These are phyloP conservation scores for Aspergillus nanangensis DNA, from an alignment of 495 filamentous ascomycete species.

Conservation along the genomic window DNA sequence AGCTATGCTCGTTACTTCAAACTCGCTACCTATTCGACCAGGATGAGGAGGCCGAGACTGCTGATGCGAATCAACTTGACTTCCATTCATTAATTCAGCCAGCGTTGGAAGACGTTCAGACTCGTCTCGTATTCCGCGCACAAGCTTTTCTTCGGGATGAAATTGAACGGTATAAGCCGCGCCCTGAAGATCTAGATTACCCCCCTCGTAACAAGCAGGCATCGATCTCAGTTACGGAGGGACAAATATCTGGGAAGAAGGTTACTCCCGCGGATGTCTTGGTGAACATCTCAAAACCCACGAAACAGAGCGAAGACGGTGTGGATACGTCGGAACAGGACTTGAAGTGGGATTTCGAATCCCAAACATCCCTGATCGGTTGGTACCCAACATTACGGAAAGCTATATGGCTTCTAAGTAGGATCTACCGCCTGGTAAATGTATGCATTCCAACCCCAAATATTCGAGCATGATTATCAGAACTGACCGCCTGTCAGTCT, in stretches of 20 bases:
- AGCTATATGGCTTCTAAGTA: slow-evolving; percentile 76
- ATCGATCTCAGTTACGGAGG: slow-evolving; percentile 44
- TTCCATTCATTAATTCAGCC: slow-evolving; percentile 64
- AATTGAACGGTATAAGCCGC: slow-evolving; percentile 66
- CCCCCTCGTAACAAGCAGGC: slow-evolving; percentile 46
- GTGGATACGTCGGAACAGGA: slow-evolving; percentile 43
- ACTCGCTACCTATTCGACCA: slow-evolving; percentile 74
- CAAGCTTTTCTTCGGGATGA: slow-evolving; percentile 62
- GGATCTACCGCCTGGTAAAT: slow-evolving; percentile 81
- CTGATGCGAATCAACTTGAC: slow-evolving; percentile 55
- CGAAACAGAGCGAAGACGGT: slow-evolving; percentile 48
- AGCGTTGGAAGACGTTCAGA: slow-evolving; percentile 70
- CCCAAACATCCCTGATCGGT: slow-evolving; percentile 41
- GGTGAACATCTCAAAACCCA: slow-evolving; percentile 47
- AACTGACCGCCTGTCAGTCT: slow-evolving; percentile 34
- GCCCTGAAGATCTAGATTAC: slow-evolving; percentile 65
- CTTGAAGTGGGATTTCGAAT: slow-evolving; percentile 49
- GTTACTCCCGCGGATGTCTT: slow-evolving; percentile 35
- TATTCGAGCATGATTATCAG: neutral
- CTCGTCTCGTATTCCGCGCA: slow-evolving; percentile 66
- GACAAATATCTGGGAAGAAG: slow-evolving; percentile 44
- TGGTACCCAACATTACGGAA: slow-evolving; percentile 70
- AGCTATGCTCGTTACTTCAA: slow-evolving; percentile 74
- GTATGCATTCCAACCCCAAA: slow-evolving; percentile 30
- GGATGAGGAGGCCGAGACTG: slow-evolving; percentile 61